A percentile compares a stretch with the other conserved stretches of the same genome.
These are phyloP conservation scores for Fusarium paranaense DNA, from an alignment of 2,329 filamentous ascomycete genomes.

Conservation along the genomic window DNA sequence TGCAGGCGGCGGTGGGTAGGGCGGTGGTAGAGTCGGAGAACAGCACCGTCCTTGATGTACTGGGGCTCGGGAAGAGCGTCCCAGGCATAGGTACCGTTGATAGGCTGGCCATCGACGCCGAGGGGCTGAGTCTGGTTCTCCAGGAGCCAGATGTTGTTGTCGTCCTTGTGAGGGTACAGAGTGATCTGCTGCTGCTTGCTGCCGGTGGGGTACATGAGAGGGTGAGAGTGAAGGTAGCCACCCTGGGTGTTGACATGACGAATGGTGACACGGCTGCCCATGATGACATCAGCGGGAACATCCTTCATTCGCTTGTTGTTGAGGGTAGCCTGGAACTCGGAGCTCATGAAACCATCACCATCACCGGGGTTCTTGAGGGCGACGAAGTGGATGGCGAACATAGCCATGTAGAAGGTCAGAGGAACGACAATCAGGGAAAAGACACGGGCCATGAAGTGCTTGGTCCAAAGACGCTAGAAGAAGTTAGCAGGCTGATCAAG, in stretches of 20 bases:
- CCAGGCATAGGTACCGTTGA: slow-evolving; percentile 88
- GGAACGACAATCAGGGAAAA: slow-evolving; percentile 95
- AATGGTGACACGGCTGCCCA: slow-evolving; percentile 86
- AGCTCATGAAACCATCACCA: slow-evolving; percentile 99
- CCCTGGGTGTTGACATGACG: slow-evolving; percentile 98
- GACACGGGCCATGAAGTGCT: slow-evolving; percentile 90
- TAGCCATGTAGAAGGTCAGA: slow-evolving; percentile 89
- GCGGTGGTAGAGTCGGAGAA: slow-evolving; percentile 86
- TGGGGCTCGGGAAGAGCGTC: slow-evolving; percentile 74
- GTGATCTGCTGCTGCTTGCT: slow-evolving; percentile 99
- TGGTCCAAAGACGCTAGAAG: slow-evolving; percentile 80
- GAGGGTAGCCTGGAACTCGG: slow-evolving; percentile 96
- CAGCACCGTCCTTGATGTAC: slow-evolving; percentile 82
- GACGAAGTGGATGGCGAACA: slow-evolving; percentile 97
- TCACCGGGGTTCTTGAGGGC: slow-evolving; percentile 95
- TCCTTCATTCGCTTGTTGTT: slow-evolving; percentile 98
- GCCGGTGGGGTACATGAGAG: slow-evolving; percentile 96
- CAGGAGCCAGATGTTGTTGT: slow-evolving; percentile 94
- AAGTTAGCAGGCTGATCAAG: slow-evolving; percentile 26
- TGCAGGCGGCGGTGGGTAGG: slow-evolving; percentile 90
- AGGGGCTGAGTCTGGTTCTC: slow-evolving; percentile 97
- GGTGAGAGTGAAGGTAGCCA: slow-evolving; percentile 96
- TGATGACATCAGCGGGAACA: slow-evolving; percentile 89
- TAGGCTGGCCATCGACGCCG: slow-evolving; percentile 77
- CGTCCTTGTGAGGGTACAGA: slow-evolving; percentile 98